These are phyloP conservation scores for Colletotrichum scovillei DNA, from an alignment of 2,329 filamentous ascomycete genomes.

Conservation along the genomic window DNA sequence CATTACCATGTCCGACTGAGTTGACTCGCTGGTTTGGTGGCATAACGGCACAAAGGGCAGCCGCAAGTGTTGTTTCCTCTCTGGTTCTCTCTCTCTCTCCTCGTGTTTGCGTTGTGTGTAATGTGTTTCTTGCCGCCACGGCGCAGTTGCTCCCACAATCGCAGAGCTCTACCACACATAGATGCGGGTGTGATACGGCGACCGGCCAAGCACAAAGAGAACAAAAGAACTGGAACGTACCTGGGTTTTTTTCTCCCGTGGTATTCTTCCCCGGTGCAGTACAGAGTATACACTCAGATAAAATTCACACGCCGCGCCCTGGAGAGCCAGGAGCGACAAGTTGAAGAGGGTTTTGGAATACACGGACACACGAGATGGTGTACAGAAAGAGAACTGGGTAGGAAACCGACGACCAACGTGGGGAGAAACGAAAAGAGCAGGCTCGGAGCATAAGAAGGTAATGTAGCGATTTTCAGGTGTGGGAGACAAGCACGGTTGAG, in stretches of 20 bases:
- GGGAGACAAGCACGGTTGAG: slow-evolving; percentile 28
- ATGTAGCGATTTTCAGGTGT: slow-evolving; percentile 34
- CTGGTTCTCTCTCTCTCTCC: background rate
- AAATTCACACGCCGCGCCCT: slow-evolving; percentile 55
- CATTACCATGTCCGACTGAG: background rate
- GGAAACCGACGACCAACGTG: slow-evolving; percentile 31
- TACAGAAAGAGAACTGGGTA: slow-evolving; percentile 47
- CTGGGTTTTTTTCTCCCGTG: slow-evolving; percentile 5
- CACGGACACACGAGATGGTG: slow-evolving; percentile 39
- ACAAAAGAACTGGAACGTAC: slow-evolving; percentile 21
- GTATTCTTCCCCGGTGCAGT: slow-evolving; percentile 8
- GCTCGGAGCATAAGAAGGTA: slow-evolving; percentile 32
- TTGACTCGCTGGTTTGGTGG: background rate
- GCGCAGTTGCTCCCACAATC: background rate
- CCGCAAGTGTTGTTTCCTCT: background rate
- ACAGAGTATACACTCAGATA: slow-evolving; percentile 32
- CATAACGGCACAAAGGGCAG: background rate
- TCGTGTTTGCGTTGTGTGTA: background rate
- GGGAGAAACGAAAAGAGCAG: slow-evolving; percentile 22
- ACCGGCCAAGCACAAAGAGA: background rate
- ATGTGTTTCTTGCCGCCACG: slow-evolving; percentile 18
- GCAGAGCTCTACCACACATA: slow-evolving; percentile 4
- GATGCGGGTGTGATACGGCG: background rate
- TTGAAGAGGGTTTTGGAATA: slow-evolving; percentile 45
- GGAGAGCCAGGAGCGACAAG: slow-evolving; percentile 59